Conservation (phyloP, 2,329 filamentous ascomycete species). For the Pleoardoris graminearum region DNA sequence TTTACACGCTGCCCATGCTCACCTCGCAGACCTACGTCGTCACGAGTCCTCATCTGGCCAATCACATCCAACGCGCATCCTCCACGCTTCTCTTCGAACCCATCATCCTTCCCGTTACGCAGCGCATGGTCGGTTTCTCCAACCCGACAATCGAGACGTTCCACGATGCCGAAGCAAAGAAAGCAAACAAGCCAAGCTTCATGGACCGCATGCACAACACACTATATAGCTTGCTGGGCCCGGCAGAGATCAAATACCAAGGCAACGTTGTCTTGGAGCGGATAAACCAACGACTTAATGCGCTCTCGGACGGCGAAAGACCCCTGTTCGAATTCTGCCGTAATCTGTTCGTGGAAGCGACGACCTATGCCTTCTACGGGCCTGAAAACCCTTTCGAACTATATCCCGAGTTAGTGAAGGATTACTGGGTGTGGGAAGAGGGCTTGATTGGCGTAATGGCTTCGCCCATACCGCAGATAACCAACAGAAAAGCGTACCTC, state of each 20-base stretch:
- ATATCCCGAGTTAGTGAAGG: conserved; percentile 41
- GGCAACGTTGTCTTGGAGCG: background rate
- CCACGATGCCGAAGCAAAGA: conserved; percentile 24
- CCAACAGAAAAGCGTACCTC: conserved; percentile 44
- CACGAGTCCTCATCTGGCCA: conserved; percentile 46
- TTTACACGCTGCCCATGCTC: conserved; percentile 53
- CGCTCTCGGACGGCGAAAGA: conserved; percentile 20
- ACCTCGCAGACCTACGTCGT: conserved; percentile 52
- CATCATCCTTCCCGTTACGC: conserved; percentile 45
- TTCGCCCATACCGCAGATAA: conserved; percentile 42
- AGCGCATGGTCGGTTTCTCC: conserved; percentile 46
- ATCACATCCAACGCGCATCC: conserved; percentile 45
- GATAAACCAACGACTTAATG: conserved; percentile 22
- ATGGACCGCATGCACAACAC: conserved; percentile 39
- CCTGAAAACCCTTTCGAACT: conserved; percentile 49
- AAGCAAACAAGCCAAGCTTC: conserved; percentile 36
- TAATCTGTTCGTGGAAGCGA: conserved; percentile 26
- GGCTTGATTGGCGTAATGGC: conserved; percentile 37
- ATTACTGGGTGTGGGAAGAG: conserved; percentile 51
- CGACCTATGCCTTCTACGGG: conserved; percentile 49
- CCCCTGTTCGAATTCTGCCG: background rate
- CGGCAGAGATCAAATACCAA: conserved; percentile 25
- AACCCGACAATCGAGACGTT: conserved; percentile 33
- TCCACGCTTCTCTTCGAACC: conserved; percentile 51
- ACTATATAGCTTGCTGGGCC: conserved; percentile 42